phyloP scores from a whole-genome alignment of 1,139 yeast species.

The Candida frijolesensis region DNA sequence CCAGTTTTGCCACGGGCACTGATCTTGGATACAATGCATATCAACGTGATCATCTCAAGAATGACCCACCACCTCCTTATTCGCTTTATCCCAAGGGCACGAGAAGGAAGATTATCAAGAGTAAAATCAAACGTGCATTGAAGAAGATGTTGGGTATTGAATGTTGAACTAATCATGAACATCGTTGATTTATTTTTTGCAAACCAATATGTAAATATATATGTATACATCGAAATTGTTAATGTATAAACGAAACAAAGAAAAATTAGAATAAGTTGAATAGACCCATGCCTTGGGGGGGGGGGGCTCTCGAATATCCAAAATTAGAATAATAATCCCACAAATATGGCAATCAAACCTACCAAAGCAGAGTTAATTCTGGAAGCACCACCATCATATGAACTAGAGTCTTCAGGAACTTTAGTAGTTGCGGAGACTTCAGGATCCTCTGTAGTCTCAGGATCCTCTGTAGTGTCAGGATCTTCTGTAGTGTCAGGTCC shows the following conservation, averaged over 20 bases:
- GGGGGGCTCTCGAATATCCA: background rate
- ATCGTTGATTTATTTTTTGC: too few species aligned
- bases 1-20: background rate
- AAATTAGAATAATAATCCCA: constrained; percentile 1
- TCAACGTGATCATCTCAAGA: background rate
- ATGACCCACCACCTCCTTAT: constrained; percentile 5
- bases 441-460: background rate
- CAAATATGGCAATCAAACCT: constrained; percentile 2
- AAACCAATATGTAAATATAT: background rate
- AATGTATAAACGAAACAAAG: background rate
- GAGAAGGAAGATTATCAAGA: background rate
- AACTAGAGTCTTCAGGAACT: background rate
- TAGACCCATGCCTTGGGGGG: too few species aligned
- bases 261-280: too few species aligned
- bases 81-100: background rate
- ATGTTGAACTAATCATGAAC: background rate
- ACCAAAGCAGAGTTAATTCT: background rate
- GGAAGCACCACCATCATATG: constrained; percentile 3
- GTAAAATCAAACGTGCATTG: background rate
- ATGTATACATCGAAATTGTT: background rate
- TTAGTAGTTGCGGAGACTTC: constrained; percentile 5
- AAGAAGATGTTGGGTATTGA: background rate
- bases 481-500: too few species aligned
- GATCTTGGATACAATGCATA: background rate
- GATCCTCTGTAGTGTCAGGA: background rate